Conservation (phyloP, 768 basidiomycete genomes). For the Mycena maculata region DNA sequence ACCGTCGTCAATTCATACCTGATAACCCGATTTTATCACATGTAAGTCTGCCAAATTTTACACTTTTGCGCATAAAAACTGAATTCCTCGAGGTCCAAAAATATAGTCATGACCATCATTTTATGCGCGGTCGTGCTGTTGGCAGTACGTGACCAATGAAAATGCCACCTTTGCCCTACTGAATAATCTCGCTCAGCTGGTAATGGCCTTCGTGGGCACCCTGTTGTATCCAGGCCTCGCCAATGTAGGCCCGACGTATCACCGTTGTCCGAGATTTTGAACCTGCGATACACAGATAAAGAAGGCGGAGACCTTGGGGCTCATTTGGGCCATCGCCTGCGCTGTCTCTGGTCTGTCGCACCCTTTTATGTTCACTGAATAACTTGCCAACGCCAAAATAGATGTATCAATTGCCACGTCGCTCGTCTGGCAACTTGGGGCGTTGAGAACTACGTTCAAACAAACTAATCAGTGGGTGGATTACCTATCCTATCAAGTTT, state of each 20-base stretch:
- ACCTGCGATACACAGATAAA: background rate
- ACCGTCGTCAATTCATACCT: conserved; percentile 5
- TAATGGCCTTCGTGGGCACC: background rate
- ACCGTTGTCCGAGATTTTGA: background rate
- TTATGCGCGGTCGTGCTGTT: background rate
- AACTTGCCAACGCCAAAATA: background rate
- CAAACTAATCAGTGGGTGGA: conserved; percentile 8
- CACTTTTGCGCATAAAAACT: too few relatives aligned
- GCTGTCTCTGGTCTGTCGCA: background rate
- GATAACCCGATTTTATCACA: background rate
- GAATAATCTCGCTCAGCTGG: background rate
- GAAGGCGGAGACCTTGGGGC: background rate
- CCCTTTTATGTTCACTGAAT: background rate
- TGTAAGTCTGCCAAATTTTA: background rate
- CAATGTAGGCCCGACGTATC: background rate
- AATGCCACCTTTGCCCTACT: background rate
- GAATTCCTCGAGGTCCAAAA: background rate
- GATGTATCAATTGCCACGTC: conserved; percentile 13
- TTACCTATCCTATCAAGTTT: background rate
- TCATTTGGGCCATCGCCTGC: background rate
- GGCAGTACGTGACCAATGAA: background rate
- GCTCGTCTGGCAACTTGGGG: conserved; percentile 6
- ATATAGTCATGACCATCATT: background rate
- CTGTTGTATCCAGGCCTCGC: background rate
- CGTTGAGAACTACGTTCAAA: conserved; percentile 2